Conservation (phyloP, 495 filamentous ascomycete genomes). For the Stereocaulon alpinum region DNA sequence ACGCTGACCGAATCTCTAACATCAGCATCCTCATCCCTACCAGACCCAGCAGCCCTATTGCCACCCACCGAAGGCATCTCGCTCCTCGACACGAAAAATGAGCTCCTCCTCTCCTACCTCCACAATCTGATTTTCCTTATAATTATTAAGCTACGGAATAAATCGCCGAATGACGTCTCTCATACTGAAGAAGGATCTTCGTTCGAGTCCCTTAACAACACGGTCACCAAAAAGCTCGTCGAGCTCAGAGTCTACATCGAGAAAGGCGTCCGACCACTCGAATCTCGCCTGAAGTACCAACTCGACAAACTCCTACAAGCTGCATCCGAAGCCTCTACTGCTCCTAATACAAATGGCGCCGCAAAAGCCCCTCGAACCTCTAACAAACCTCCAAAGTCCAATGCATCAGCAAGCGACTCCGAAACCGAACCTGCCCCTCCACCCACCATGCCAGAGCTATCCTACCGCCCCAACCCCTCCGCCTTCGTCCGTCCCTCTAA, state of each 20-base stretch:
- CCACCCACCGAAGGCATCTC: conserved; percentile 81
- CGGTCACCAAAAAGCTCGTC: conserved; percentile 71
- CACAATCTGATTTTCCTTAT: conserved; percentile 90
- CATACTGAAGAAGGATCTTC: conserved; percentile 25
- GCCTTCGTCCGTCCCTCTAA: conserved; percentile 39
- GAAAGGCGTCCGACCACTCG: conserved; percentile 80
- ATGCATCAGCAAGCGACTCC: conserved; percentile 20
- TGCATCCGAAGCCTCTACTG: conserved; percentile 60
- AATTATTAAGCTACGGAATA: conserved; percentile 64
- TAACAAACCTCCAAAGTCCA: conserved; percentile 24
- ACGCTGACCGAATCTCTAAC: conserved; percentile 46
- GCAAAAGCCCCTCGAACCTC: conserved; percentile 19
- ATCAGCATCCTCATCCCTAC: conserved; percentile 50
- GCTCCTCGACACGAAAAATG: conserved; percentile 88
- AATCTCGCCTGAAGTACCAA: conserved; percentile 74
- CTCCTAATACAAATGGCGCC: conserved; percentile 8
- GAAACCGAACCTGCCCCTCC: conserved; percentile 34
- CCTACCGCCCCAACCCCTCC: conserved; percentile 55
- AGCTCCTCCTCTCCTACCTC: conserved; percentile 87
- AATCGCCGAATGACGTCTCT: conserved; percentile 23
- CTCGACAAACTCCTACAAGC: conserved; percentile 83
- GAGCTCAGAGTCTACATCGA: conserved; percentile 83
- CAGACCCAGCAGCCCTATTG: conserved; percentile 41
- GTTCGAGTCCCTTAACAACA: conserved; percentile 28
- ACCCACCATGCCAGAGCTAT: conserved; percentile 50